phyloP scores from a whole-genome alignment of 106 monocot species.

The Hemerocallis citrina region DNA sequence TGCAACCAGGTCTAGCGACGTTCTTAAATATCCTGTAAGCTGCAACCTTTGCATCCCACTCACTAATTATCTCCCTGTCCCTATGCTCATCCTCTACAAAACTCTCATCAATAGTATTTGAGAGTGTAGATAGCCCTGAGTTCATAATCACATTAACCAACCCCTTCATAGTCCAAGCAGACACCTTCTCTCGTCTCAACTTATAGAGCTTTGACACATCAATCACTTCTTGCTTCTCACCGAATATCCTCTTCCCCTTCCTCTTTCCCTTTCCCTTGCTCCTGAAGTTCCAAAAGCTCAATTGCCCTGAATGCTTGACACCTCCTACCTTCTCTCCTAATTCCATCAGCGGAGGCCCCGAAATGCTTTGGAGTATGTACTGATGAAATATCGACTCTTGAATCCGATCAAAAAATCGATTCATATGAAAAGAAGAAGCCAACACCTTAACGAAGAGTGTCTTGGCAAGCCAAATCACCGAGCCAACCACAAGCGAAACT shows the following conservation, averaged over 20 bases:
- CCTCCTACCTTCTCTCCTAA: slow-evolving; percentile 47
- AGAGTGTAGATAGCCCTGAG: slow-evolving; percentile 67
- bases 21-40: slow-evolving; percentile 76
- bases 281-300: slow-evolving; percentile 68
- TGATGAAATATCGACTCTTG: slow-evolving; percentile 81
- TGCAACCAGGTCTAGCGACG: slow-evolving; percentile 68
- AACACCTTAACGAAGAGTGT: slow-evolving; percentile 75
- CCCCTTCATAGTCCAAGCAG: slow-evolving; percentile 89
- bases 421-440: slow-evolving; percentile 85
- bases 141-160: slow-evolving; percentile 51
- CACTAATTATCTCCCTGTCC: slow-evolving; percentile 86
- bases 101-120: slow-evolving; percentile 63
- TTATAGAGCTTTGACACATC: slow-evolving; percentile 74
- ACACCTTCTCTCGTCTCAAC: slow-evolving; percentile 77
- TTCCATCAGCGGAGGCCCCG: slow-evolving; percentile 60
- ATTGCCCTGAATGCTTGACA: slow-evolving; percentile 21
- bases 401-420: slow-evolving; percentile 80
- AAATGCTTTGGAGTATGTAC: slow-evolving; percentile 71
- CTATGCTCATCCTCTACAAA: slow-evolving; percentile 37
- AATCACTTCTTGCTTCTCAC: slow-evolving; percentile 41
- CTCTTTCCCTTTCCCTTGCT: slow-evolving; percentile 29
- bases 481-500: slow-evolving; percentile 57
- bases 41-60: slow-evolving; percentile 75
- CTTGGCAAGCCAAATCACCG: slow-evolving; percentile 73
- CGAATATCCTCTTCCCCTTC: slow-evolving; percentile 31